phyloP scores from a whole-genome alignment of 2,329 filamentous ascomycete genomes.

The Setomelanomma holmii region DNA sequence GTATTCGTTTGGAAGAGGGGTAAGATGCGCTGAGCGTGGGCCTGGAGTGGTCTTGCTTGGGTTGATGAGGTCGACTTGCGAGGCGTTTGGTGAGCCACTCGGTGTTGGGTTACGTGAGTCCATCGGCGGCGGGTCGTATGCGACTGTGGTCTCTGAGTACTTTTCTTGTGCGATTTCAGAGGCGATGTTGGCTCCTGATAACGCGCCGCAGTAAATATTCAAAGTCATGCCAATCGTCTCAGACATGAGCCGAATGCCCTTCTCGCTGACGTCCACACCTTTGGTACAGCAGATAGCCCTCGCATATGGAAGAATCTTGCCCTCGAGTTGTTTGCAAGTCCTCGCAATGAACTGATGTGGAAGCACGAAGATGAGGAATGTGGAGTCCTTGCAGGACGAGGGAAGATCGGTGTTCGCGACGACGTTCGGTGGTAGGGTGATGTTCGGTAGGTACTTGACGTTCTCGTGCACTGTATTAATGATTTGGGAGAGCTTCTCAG shows the following conservation, averaged over 20 bases:
- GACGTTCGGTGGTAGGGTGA: conserved; percentile 82
- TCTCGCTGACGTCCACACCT: conserved; percentile 89
- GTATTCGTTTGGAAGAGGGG: conserved; percentile 79
- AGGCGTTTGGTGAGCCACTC: conserved; percentile 56
- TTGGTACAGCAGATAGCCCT: conserved; percentile 98
- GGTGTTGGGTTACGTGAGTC: conserved; percentile 80
- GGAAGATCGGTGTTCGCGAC: conserved; percentile 81
- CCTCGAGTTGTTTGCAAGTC: conserved; percentile 82
- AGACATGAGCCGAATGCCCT: conserved; percentile 87
- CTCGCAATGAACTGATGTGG: conserved; percentile 94
- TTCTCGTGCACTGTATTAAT: conserved; percentile 97
- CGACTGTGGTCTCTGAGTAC: conserved; percentile 96
- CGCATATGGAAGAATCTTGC: conserved; percentile 89
- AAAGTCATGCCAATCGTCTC: conserved; percentile 92
- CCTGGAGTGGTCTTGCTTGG: conserved; percentile 60
- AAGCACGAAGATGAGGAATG: conserved; percentile 94
- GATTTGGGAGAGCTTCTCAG: conserved; percentile 86
- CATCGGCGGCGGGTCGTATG: conserved; percentile 89
- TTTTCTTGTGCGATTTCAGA: conserved; percentile 94
- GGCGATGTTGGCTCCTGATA: conserved; percentile 96
- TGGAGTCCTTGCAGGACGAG: conserved; percentile 81
- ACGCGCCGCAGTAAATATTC: conserved; percentile 94
- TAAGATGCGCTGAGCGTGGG: conserved; percentile 72
- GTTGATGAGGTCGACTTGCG: conserved; percentile 60
- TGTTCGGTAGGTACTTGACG: conserved; percentile 94